A percentile compares a stretch with the other conserved stretches of the same genome.
Evolutionary conservation across 768 basidiomycete species (phyloP).

Genomic region (Auriculariales sp.): DNA sequence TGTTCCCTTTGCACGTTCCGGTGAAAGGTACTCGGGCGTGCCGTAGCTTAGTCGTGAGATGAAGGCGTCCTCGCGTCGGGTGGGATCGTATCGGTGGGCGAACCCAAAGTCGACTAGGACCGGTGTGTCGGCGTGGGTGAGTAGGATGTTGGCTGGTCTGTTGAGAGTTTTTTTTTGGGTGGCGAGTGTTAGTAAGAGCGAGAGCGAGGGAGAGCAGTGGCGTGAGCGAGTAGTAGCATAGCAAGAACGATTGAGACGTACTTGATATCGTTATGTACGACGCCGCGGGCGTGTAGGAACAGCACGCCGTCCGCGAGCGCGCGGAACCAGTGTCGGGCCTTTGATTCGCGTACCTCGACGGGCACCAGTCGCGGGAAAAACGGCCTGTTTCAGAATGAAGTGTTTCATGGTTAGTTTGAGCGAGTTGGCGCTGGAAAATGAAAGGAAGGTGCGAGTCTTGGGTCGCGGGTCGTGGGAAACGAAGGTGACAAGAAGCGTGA

Average conservation of each 20-base stretch:
- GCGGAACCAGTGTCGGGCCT: constrained; percentile 70
- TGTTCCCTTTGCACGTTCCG: constrained; percentile 77
- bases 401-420: too few relatives aligned
- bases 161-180: background rate
- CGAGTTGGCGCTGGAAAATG: background rate
- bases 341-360: constrained; percentile 69
- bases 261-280: constrained; percentile 94
- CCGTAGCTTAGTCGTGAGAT: constrained; percentile 76
- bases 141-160: constrained; percentile 86
- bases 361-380: constrained; percentile 77
- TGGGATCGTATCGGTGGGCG: constrained; percentile 68
- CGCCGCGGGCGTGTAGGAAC: constrained; percentile 70
- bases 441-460: too few relatives aligned
- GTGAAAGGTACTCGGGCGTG: constrained; percentile 88
- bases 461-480: too few relatives aligned
- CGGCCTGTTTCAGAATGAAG: constrained; percentile 52
- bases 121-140: constrained; percentile 48
- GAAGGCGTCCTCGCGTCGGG: constrained; percentile 52
- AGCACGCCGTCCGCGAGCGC: constrained; percentile 70
- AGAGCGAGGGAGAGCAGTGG: background rate
- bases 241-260: constrained; percentile 20
- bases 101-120: constrained; percentile 96
- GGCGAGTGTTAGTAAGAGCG: background rate
- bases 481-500: too few relatives aligned
- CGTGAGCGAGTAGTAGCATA: background rate